Percentiles rank a stretch among this genome's conserved stretches.
Evolutionary conservation across 257 asterid genomes (phyloP).

Genomic region (Lavandula angustifolia): DNA sequence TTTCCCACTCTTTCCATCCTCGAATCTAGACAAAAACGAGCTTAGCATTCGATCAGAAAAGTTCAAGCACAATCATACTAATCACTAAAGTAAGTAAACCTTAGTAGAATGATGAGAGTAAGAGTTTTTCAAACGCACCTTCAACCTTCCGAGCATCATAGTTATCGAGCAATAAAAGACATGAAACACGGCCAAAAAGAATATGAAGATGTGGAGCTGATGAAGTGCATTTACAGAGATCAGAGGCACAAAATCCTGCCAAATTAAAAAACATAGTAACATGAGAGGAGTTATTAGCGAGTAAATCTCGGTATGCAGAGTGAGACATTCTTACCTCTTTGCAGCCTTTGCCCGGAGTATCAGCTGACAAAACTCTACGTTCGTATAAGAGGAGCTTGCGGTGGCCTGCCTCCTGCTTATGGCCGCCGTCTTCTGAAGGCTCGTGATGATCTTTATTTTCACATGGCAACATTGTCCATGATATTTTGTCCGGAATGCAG

Average conservation of each 20-base stretch:
- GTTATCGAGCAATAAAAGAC: constrained; percentile 63
- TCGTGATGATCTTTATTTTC: constrained; percentile 6
- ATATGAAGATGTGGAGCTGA: constrained; percentile 70
- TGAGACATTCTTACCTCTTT: constrained; percentile 22
- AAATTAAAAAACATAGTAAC: background rate
- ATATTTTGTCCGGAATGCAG: constrained; percentile 59
- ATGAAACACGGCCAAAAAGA: constrained; percentile 67
- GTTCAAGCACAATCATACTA: no score
- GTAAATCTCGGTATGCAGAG: no score
- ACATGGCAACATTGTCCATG: constrained; percentile 82
- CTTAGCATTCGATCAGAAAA: no score
- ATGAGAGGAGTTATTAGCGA: no score
- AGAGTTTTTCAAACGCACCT: constrained; percentile 36
- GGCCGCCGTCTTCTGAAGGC: no score
- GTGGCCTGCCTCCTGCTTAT: constrained; percentile 1
- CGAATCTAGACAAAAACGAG: constrained; percentile 57
- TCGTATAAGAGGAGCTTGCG: constrained; percentile 41
- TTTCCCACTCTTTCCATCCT: constrained; percentile 93
- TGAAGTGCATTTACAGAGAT: constrained; percentile 58
- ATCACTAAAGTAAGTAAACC: no score
- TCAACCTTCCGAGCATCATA: constrained; percentile 61
- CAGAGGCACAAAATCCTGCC: constrained; percentile 56
- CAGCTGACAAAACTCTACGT: constrained; percentile 41
- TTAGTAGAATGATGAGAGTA: no score
- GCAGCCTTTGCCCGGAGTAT: constrained; percentile 32